Evolutionary conservation across 164 flowering plant species (phyloP).

Genomic region (Pachysandra terminalis): DNA sequence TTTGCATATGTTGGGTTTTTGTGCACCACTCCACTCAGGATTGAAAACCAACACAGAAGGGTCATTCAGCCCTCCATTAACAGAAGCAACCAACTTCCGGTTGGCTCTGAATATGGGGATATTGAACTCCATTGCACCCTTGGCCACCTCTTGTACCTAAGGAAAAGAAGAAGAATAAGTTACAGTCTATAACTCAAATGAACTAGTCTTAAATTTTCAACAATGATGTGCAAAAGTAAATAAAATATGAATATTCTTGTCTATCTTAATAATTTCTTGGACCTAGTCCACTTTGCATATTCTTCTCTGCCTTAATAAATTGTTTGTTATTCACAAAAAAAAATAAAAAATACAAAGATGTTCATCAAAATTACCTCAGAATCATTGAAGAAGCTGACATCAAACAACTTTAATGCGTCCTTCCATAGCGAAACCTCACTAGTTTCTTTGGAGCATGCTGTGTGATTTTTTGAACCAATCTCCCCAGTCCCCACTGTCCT

Average conservation of each 20-base stretch:
- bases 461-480: conserved; percentile 13
- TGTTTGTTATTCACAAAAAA: too few relatives aligned
- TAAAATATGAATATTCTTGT: not conserved
- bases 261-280: not conserved
- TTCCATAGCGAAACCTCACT: conserved; percentile 19
- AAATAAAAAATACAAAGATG: not conserved
- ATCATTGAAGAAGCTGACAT: conserved; percentile 60
- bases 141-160: conserved; percentile 62
- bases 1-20: conserved; percentile 11
- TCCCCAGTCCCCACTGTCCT: conserved; percentile 41
- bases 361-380: conserved; percentile 37
- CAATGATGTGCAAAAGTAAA: not conserved
- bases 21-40: conserved; percentile 44
- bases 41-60: conserved; percentile 73
- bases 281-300: too few relatives aligned
- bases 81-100: conserved; percentile 68
- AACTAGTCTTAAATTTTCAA: not conserved
- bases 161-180: not conserved
- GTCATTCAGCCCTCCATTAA: conserved; percentile 69
- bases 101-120: conserved; percentile 57
- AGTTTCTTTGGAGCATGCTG: conserved; percentile 18
- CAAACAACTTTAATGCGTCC: conserved; percentile 44
- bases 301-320: too few relatives aligned
- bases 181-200: not conserved
- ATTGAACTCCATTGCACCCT: conserved; percentile 62